Evolutionary conservation across 2,329 filamentous ascomycete species (phyloP), one percentile per base, ranked within the genome.

Genomic region (Phialophora chinensis): DNA sequence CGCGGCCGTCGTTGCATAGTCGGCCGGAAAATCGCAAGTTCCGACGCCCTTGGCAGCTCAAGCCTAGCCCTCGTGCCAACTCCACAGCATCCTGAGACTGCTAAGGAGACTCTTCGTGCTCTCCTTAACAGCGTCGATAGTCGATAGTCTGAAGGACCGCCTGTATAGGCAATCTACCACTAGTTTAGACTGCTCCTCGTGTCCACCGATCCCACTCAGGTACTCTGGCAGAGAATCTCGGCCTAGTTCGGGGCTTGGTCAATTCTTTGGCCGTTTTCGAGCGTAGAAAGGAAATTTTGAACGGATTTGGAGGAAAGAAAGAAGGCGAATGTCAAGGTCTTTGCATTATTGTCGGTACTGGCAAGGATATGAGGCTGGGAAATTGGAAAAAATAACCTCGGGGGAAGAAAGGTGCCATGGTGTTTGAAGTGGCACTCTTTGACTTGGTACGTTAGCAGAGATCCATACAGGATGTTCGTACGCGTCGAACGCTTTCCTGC

Each of bases 261-360:
- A 99, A 98, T 75, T 93, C 91, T 72, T 89, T 99, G 66, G 87
- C 91, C 1, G 85, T 97, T 17, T 93, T 95, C 72, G 95, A 98
- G 77, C 85, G 91, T 20, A 92, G 93, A 2, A 90, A 92, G n/a
- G 83, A 89, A 66, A 91, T 90, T 35, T 88, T 86, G 72, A 80
- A 83, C 50, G 73, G 73, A 29, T 72, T 73, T 62, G 72, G 72
- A 44, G 72, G 69, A 11, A 73, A 66, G 55, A 73, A 72, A 56
- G 87, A 91, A 63, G 62, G 76, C 17, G 75, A 78, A 55, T 72
- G 74, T 56, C 76, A 74, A 23, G 93, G 93, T 0, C 79, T 97
- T 1, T 94, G 91, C 73, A 86, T 98, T 29, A 89, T 96, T 11
- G 91, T 88, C n/a, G 95, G 90, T 17, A 86, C 96, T 1, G 93